phyloP scores from a whole-genome alignment of 345 rosid species.

The Salix suchowensis region DNA sequence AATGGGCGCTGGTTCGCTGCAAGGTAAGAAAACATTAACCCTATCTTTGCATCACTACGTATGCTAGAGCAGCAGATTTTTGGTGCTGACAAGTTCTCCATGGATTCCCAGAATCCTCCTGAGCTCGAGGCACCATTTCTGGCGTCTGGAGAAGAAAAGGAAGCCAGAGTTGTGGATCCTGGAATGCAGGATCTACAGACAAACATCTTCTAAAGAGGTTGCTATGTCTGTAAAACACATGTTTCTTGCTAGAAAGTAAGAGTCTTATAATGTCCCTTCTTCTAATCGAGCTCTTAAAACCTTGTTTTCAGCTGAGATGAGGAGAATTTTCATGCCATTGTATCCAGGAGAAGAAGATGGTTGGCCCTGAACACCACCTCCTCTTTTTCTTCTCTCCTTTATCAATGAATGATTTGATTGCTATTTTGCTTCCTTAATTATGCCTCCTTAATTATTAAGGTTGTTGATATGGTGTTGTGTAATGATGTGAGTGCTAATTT shows the following conservation, averaged over 20 bases:
- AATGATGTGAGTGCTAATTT: too few species aligned
- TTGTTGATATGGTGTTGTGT: too few species aligned
- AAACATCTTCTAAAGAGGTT: conserved; percentile 57
- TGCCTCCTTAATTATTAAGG: too few species aligned
- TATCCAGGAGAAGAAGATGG: not conserved
- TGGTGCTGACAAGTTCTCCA: not conserved
- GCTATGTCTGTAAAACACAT: not conserved
- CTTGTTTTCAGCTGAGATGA: not conserved
- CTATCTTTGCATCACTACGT: too few species aligned
- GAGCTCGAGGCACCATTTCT: conserved; percentile 63
- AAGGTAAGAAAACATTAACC: conserved; percentile 39
- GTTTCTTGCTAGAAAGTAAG: not conserved
- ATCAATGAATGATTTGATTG: too few species aligned
- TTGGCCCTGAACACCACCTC: not conserved
- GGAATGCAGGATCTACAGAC: conserved; percentile 61
- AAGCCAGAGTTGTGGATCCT: conserved; percentile 49
- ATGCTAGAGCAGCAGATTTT: not conserved
- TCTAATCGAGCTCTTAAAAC: not conserved
- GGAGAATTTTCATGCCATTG: not conserved
- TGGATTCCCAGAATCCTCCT: conserved; percentile 59
- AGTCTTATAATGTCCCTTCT: not conserved
- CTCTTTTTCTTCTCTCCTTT: too few species aligned
- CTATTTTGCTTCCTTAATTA: too few species aligned
- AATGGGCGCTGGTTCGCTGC: conserved; percentile 91
- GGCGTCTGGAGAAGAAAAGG: conserved; percentile 37